Base-by-base conservation (phyloP, 1,284 basidiomycete species). In the Coniophora puteana region DNA sequence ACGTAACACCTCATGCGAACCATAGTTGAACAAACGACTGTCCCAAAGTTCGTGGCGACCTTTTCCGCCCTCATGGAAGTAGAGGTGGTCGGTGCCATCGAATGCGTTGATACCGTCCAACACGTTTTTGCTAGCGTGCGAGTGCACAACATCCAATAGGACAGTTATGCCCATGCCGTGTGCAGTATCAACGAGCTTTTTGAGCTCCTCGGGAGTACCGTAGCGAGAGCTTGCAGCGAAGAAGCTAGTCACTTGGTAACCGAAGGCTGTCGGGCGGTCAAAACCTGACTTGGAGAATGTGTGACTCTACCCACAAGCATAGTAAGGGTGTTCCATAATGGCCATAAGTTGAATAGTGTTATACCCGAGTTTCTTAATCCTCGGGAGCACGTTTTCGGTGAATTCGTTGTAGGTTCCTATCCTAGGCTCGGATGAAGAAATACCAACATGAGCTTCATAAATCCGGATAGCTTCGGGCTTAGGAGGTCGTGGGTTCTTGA, bases 291-390 rank as follows among this genome's bases (percentile, higher is more conserved):
- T 41, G 43, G 38, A 46, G 41, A 40, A 37, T 29, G 17, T 16
- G 23, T 28, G 21, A 41, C 28, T 32, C 18, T 33, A 68, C 87
- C 56, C 51, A 92, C 90, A 95, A 48, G 95, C 95, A 67, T 99
- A 99, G 66, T 99, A 99, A 4, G 94, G 90, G 55, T 99, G 95
- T 61, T 98, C 93, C 90, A 97, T 94, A 51, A 97, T 74, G 5
- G 90, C 93, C 93, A 96, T 96, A 55, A 98, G 78, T 63, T 99
- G 95, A 48, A 99, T 96, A 36, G 85, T 83, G 60, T 99, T 99
- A 68, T 99, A 99, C 4, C 93, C 96, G 17, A 98, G 74, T 43
- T 81, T 79, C 58, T 85, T 84, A 63, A 99, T 98, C 45, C 93
- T 77, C 25, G 89, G 91, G 7, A 99, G 74, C 32, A 90, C 68